phyloP scores from a whole-genome alignment of 2,329 filamentous ascomycete genomes.

The Paecilomyces fulvus region DNA sequence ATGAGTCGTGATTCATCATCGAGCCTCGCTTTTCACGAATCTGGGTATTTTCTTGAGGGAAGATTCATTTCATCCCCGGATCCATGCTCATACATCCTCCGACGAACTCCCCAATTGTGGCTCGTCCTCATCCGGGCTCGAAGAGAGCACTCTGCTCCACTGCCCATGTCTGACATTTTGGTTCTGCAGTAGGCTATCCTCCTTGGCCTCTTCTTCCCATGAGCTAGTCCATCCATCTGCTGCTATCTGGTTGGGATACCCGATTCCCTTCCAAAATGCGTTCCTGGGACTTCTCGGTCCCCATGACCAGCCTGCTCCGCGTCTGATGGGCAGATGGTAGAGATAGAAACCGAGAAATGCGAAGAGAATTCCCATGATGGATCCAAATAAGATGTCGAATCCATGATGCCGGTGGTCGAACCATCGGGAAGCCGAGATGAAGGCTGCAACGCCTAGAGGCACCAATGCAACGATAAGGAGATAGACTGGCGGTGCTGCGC shows the following conservation, averaged over 20 bases:
- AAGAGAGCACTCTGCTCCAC: not conserved
- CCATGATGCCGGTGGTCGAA: conserved; percentile 83
- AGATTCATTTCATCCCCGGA: not conserved
- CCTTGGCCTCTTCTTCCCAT: not conserved
- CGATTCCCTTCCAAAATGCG: conserved; percentile 49
- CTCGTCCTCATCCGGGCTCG: not conserved
- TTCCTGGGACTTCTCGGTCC: conserved; percentile 63
- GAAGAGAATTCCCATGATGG: conserved; percentile 62
- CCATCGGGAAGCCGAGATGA: conserved; percentile 78
- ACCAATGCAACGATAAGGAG: conserved; percentile 61
- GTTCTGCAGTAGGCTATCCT: not conserved
- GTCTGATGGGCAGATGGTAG: conserved; percentile 72
- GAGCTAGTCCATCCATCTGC: conserved; percentile 20
- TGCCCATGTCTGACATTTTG: not conserved
- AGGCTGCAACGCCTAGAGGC: conserved; percentile 67
- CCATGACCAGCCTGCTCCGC: conserved; percentile 87
- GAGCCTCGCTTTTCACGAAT: too few relatives aligned
- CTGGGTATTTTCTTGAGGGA: not conserved
- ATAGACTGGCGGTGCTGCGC: conserved; percentile 75
- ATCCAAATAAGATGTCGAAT: conserved; percentile 88
- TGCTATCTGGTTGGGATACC: conserved; percentile 22
- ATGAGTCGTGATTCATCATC: too few relatives aligned
- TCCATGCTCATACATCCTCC: not conserved
- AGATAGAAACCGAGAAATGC: conserved; percentile 71
- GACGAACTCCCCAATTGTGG: not conserved